Evolutionary conservation across 1,284 basidiomycete genomes (phyloP).

Genomic region (Microstroma glucosiphilum): DNA sequence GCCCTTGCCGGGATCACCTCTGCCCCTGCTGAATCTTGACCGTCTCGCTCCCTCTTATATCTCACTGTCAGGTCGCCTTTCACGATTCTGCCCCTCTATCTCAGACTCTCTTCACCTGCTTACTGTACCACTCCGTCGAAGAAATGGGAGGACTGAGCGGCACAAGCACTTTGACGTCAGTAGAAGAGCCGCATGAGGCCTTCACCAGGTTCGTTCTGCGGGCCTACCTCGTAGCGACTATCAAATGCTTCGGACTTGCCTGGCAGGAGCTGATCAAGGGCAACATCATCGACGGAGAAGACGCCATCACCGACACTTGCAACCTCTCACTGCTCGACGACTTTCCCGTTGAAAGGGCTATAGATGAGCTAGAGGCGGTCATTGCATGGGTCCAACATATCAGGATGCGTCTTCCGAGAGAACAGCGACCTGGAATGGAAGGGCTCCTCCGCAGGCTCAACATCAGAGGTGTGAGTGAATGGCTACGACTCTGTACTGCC

Average conservation of each 20-base stretch:
- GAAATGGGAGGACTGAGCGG: too few relatives aligned
- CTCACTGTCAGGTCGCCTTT: slow-evolving; percentile 68
- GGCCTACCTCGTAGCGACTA: slow-evolving; percentile 64
- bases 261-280: slow-evolving; percentile 73
- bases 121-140: slow-evolving; percentile 61
- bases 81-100: slow-evolving; percentile 74
- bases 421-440: not conserved
- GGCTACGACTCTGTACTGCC: not conserved
- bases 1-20: not conserved
- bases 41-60: not conserved
- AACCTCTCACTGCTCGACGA: slow-evolving; percentile 8
- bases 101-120: slow-evolving; percentile 75
- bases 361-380: slow-evolving; percentile 4
- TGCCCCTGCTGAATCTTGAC: too few relatives aligned
- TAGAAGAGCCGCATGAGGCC: slow-evolving; percentile 45
- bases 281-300: slow-evolving; percentile 52
- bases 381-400: not conserved
- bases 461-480: not conserved
- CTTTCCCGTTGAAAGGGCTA: slow-evolving; percentile 8
- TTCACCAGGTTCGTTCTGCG: slow-evolving; percentile 58
- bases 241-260: slow-evolving; percentile 75
- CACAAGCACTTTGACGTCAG: slow-evolving; percentile 14
- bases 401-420: not conserved
- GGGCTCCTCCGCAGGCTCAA: not conserved
- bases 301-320: slow-evolving; percentile 5